phyloP scores from a whole-genome alignment of 257 asterid genomes.

The Penstemon eatonii region DNA sequence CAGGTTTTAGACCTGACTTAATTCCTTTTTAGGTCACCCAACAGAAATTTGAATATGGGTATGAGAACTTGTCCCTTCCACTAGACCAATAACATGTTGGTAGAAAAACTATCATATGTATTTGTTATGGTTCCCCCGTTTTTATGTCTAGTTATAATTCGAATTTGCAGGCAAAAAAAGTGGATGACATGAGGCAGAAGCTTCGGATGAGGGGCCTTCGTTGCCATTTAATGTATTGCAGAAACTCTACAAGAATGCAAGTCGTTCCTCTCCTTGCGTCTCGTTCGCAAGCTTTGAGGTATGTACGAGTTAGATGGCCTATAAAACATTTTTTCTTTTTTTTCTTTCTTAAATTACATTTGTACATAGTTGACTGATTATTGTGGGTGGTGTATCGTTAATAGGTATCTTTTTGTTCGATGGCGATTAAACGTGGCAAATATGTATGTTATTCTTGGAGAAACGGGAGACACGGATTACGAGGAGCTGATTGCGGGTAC shows the following conservation, averaged over 20 bases:
- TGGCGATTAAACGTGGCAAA: slow-evolving; percentile 80
- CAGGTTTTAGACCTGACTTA: too few relatives aligned
- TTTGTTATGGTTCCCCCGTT: background rate
- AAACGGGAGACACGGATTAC: slow-evolving; percentile 84
- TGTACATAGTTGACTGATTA: background rate
- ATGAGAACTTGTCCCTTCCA: too few relatives aligned
- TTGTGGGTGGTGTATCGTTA: background rate
- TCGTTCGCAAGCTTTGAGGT: slow-evolving; percentile 93
- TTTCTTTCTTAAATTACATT: background rate
- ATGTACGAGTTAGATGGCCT: background rate
- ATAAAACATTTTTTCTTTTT: background rate
- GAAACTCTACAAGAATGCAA: slow-evolving; percentile 84
- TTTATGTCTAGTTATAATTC: background rate
- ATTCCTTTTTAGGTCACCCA: too few relatives aligned
- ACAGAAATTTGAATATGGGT: background rate
- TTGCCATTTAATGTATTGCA: slow-evolving; percentile 84
- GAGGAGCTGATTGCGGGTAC: slow-evolving; percentile 78
- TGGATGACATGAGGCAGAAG: slow-evolving; percentile 83
- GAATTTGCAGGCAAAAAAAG: slow-evolving; percentile 63
- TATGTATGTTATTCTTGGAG: slow-evolving; percentile 81
- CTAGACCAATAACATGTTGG: too few relatives aligned
- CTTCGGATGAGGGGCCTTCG: slow-evolving; percentile 89
- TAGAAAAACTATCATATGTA: background rate
- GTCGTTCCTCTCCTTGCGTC: slow-evolving; percentile 84
- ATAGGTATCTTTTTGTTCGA: slow-evolving; percentile 80